Evolutionary conservation across 1,284 basidiomycete genomes (phyloP), one percentile per base, ranked within the genome.

Genomic region (Porphyrellus sp.): DNA sequence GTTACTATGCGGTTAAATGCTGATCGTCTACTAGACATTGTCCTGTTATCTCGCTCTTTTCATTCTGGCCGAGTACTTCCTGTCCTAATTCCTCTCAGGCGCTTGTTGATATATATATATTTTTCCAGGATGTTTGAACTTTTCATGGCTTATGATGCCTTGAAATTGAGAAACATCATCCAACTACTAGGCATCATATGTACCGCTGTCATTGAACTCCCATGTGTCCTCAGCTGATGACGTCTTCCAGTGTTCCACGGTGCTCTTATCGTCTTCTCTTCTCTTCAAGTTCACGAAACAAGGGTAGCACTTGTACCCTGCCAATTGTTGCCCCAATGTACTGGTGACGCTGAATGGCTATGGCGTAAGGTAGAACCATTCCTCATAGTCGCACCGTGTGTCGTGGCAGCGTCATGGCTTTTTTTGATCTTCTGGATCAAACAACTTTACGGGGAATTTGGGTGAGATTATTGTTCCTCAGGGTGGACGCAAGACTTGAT

Each of bases 31-130:
- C 27, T 27, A 91, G 86, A 91, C 89, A n/a, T 68, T 91, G 56
- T 83, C 89, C 57, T 91, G 89, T 67, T 91, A 90, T 68, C 79
- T 91, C 9, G 86, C 86, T 3, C 74, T 91, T 13, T 91, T 90
- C 68, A 81, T 83, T 33, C 74, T 91, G n/a, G 88, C 85, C 52
- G 88, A 89, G 89, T 88, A 66, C 49, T 78, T 67, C 25, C 18
- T 50, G 6, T 51, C 24, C 25, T 23, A 18, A 34, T n/a, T 13
- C 23, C 16, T 2, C 24, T 23, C 27, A 5, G 16, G 16, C 20
- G 28, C 40, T 28, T 44, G 25, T 34, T 58, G 30, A 53, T 27
- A 18, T 33, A 24, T n/a, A n/a, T n/a, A n/a, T n/a, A 18, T 11
- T n/a, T 39, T 34, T 48, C 24, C 59, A 89, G 87, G 64, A 55